Evolutionary conservation across 768 basidiomycete species (phyloP), one percentile per base, ranked within the genome.

Genomic region (Cystobasidium onofrii): DNA sequence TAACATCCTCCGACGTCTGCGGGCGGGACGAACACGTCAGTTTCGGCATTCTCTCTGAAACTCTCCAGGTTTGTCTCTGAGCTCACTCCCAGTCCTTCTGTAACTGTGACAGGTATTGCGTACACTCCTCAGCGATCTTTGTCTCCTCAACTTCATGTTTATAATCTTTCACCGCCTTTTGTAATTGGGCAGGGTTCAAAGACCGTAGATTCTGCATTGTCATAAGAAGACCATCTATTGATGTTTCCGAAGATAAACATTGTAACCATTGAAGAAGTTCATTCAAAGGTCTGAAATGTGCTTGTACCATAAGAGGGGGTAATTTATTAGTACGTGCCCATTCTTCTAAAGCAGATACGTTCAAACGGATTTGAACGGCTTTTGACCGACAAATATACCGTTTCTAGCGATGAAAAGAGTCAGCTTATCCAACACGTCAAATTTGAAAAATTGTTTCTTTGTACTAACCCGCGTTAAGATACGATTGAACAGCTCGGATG

Each of bases 181-280:
- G 88, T 89, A 99, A 94, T 85, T 98, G 96, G 0, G 97, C 82
- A 46, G 96, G 96, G 80, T 98, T 99, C 66, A 99, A 85, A 69
- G 86, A 82, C 76, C 86, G 88, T 85, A 98, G 86, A 2, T 85
- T 87, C 80, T 96, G 93, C 64, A 98, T 90, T 7, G 90, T 95
- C 6, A 88, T 88, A 67, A 98, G 88, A 39, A 99, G 85, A 75
- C 89, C 87, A 41, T 91, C 85, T 81, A 98, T 96, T 71, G 95
- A 91, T 3, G 84, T 84, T 73, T 98, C 89, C 23, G 90, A 91
- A 13, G 93, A 96, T 54, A 90, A 83, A 77, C 90, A 88, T 88
- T 97, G 82, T 44, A 94, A 83, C 92, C 91, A 94, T 76, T 85
- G 87, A 73, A 92, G 81, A 17, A 98, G 84, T 80, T 97, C 91